A percentile compares a stretch with the other conserved stretches of the same genome.
phyloP scores from a whole-genome alignment of 2,329 filamentous ascomycete species.

The Pseudogymnoascus sp. region DNA sequence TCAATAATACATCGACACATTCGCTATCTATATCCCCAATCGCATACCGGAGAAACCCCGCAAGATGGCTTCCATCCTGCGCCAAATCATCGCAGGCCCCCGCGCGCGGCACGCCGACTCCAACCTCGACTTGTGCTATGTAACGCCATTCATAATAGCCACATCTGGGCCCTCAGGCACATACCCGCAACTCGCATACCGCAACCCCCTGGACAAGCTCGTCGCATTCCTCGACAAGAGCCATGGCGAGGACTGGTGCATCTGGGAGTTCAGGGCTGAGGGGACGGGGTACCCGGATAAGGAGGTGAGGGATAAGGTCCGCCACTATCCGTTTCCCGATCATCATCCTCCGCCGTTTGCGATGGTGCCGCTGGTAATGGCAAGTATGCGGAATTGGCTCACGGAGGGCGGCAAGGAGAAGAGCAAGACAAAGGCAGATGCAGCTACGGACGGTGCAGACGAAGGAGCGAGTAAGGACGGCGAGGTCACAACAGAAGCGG shows the following conservation, averaged over 20 bases:
- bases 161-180: constrained; percentile 80
- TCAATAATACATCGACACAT: not conserved
- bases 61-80: constrained; percentile 64
- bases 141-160: constrained; percentile 68
- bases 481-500: constrained; percentile 17
- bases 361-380: constrained; percentile 80
- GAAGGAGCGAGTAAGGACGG: constrained; percentile 12
- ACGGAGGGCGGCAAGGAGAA: constrained; percentile 34
- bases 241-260: constrained; percentile 78
- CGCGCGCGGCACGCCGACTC: constrained; percentile 77
- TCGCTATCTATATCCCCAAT: not conserved
- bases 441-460: constrained; percentile 1
- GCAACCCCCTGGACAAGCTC: constrained; percentile 81
- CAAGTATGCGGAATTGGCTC: constrained; percentile 86
- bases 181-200: constrained; percentile 85
- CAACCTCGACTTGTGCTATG: constrained; percentile 89
- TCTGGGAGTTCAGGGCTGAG: constrained; percentile 97
- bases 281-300: constrained; percentile 91
- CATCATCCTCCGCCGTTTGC: constrained; percentile 93
- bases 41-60: not conserved
- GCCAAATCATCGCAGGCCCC: constrained; percentile 85
- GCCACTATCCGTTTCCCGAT: constrained; percentile 93
- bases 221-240: constrained; percentile 81
- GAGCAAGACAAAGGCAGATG: not conserved
- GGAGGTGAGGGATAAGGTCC: constrained; percentile 74